Evolutionary conservation across 2,329 filamentous ascomycete species (phyloP), one percentile per base, ranked within the genome.

Genomic region (Ophiostoma populinum): DNA sequence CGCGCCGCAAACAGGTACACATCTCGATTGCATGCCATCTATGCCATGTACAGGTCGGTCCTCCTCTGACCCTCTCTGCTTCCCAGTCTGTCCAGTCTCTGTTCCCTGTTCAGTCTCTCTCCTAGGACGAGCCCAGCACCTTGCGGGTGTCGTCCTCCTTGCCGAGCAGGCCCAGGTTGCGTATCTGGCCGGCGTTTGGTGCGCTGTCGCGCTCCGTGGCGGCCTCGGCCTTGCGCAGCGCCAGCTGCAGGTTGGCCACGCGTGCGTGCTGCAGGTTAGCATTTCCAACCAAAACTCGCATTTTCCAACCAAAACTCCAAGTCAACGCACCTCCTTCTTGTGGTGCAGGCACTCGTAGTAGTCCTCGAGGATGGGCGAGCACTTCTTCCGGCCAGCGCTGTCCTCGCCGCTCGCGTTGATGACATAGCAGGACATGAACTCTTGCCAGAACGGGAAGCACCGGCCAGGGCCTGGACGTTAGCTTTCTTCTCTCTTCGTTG

Each of bases 401-500:
- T 86, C 79, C 37, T 87, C 80, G 45, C 78, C 64, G 45, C 68
- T 70, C 37, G 83, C 83, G 64, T 95, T 95, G 54, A 93, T 76
- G 42, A 94, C 85, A 58, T 98, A 98, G 73, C 90, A 98, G 51
- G 85, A 85, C 55, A 98, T 80, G 46, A 95, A 75, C 62, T 98
- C 90, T 63, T 98, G 90, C 90, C 90, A 98, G 73, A 94, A 98
- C 54, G 86, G 82, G 66, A 93, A 95, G 75, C 90, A 98, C 59
- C 87, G 81, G 48, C 63, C 63, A 43, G 70, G 66, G 50, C 70
- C 70, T 75, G 24, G 22, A 24, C 13, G 33, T 39, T 20, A 39
- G 37, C 34, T 41, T 15, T 21, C 21, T 7, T 32, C 15, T 33
- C 8, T 2, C 11, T 7, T 6, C 15, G 9, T 20, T 24, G 28